A percentile compares a stretch with the other conserved stretches of the same genome.
Evolutionary conservation across 1,284 basidiomycete genomes (phyloP).

Genomic region (Exobasidium cylindrosporum): DNA sequence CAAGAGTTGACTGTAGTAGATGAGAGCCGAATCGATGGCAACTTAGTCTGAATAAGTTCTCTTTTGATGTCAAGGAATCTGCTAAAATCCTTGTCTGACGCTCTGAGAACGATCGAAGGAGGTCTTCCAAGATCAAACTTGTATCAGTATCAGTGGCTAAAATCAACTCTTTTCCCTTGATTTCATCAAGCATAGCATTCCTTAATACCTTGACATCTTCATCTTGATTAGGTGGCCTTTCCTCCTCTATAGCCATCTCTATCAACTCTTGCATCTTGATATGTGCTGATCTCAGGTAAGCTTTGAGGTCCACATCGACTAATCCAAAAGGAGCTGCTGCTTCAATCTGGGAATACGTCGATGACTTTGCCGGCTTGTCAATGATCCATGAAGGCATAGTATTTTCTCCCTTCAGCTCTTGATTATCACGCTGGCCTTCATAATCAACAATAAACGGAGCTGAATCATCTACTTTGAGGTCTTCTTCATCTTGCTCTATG

Average conservation of each 20-base stretch:
- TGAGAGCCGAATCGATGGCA: slow-evolving; percentile 52
- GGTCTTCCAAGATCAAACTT: slow-evolving; percentile 45
- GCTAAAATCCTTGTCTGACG: slow-evolving; percentile 46
- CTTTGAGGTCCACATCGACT: slow-evolving; percentile 46
- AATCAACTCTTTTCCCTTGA: slow-evolving; percentile 46
- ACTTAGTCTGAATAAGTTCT: slow-evolving; percentile 28
- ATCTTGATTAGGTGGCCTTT: slow-evolving; percentile 18
- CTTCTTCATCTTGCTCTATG: not conserved
- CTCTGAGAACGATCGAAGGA: slow-evolving; percentile 31
- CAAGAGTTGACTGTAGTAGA: slow-evolving; percentile 39
- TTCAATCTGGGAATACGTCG: slow-evolving; percentile 18
- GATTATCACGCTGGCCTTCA: not conserved
- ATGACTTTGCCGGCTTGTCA: not conserved
- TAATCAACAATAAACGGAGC: not conserved
- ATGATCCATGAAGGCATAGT: slow-evolving; percentile 3
- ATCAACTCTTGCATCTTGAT: slow-evolving; percentile 28
- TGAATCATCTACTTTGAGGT: not conserved
- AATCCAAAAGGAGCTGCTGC: slow-evolving; percentile 45
- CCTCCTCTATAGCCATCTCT: slow-evolving; percentile 16
- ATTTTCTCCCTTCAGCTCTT: not conserved
- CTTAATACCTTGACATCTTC: slow-evolving; percentile 41
- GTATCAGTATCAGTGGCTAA: slow-evolving; percentile 50
- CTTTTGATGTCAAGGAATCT: slow-evolving; percentile 44
- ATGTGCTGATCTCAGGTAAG: slow-evolving; percentile 34
- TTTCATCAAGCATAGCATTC: slow-evolving; percentile 47